Conservation (phyloP, 2,329 filamentous ascomycete species). For the Ascochyta lentis region DNA sequence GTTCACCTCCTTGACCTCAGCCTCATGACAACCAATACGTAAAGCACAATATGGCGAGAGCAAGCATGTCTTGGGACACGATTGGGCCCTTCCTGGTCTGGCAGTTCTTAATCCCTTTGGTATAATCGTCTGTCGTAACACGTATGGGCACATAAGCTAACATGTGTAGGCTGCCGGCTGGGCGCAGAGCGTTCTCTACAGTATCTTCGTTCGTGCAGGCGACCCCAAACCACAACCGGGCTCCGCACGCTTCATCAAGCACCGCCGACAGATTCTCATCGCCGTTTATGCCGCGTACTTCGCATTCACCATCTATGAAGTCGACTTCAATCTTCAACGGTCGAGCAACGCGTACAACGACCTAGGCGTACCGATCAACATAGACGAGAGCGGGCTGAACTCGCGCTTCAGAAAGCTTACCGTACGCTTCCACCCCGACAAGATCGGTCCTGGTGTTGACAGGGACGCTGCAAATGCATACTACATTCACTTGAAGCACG, state of each 20-base stretch:
- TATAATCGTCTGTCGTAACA: conserved; percentile 7
- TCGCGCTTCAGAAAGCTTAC: conserved; percentile 77
- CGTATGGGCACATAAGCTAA: conserved; percentile 18
- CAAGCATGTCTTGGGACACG: conserved; percentile 40
- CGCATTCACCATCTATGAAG: conserved; percentile 89
- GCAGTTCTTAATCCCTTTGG: conserved; percentile 46
- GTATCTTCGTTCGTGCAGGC: conserved; percentile 86
- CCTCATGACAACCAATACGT: not conserved
- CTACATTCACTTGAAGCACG: conserved; percentile 84
- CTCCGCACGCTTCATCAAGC: conserved; percentile 70
- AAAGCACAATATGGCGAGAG: conserved; percentile 26
- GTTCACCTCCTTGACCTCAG: not conserved
- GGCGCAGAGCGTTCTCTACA: conserved; percentile 82
- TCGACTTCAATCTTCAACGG: conserved; percentile 78
- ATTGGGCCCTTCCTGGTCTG: conserved; percentile 42
- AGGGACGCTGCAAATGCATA: conserved; percentile 52
- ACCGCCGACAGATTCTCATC: conserved; percentile 84
- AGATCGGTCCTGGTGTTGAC: conserved; percentile 56
- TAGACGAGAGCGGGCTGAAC: conserved; percentile 79
- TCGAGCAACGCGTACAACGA: conserved; percentile 79
- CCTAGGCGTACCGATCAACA: conserved; percentile 72
- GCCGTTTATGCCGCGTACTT: conserved; percentile 84
- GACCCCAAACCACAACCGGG: conserved; percentile 76
- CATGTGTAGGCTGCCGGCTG: conserved; percentile 39
- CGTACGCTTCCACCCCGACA: conserved; percentile 81